Evolutionary conservation across 305 asterid species (phyloP).

Genomic region (Fraxinus greggii): DNA sequence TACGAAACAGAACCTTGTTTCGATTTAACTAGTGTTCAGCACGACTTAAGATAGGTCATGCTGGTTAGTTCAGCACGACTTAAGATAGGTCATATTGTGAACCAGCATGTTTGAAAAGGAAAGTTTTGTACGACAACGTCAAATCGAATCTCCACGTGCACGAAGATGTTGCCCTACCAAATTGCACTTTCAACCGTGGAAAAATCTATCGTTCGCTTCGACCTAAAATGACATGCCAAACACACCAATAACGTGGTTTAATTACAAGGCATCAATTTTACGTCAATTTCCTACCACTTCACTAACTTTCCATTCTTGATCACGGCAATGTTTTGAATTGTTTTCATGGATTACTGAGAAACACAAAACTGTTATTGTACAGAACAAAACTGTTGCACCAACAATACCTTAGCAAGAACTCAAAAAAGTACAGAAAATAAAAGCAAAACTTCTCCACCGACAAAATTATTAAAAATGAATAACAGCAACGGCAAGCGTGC

Average conservation of each 20-base stretch:
- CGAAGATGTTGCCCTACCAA: not conserved
- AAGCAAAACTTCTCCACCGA: not conserved
- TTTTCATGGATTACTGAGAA: not conserved
- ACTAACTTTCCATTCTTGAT: not conserved
- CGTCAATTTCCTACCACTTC: not conserved
- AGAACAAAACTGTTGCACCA: not conserved
- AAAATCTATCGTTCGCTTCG: not conserved
- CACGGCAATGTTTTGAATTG: not conserved
- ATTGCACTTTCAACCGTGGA: not conserved
- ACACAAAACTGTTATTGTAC: not conserved
- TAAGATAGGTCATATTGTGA: not conserved
- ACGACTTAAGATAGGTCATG: not conserved
- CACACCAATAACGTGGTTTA: not conserved
- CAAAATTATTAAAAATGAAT: not conserved
- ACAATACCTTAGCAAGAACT: not conserved
- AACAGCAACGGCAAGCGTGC: not conserved
- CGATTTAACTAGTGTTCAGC: not conserved
- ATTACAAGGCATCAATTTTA: not conserved
- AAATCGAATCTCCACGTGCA: not conserved
- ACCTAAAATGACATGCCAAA: not conserved
- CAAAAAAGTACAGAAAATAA: not conserved
- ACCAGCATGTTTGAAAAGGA: not conserved
- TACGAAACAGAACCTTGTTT: not conserved
- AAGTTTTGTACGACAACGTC: not conserved
- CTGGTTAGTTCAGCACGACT: not conserved